A percentile compares a stretch with the other conserved stretches of the same genome.
These are phyloP conservation scores for Rhizoctonia solani DNA, from an alignment of 1,284 basidiomycete genomes.

Conservation along the genomic window DNA sequence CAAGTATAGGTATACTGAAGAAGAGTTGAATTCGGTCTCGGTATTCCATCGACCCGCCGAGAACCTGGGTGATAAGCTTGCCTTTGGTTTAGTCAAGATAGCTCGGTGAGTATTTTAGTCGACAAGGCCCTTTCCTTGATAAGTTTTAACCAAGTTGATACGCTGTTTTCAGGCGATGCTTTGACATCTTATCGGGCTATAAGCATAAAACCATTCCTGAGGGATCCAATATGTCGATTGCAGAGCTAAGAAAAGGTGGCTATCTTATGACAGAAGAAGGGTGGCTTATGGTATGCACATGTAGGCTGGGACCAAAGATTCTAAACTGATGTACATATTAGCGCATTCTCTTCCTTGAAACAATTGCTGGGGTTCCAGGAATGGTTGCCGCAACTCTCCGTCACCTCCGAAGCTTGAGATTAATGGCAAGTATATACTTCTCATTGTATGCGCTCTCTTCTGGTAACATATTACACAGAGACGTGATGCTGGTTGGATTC, in stretches of 20 bases:
- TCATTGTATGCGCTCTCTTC: neutral
- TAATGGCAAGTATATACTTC: constrained; percentile 63
- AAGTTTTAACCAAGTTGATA: neutral
- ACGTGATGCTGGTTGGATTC: constrained; percentile 87
- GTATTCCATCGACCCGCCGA: neutral
- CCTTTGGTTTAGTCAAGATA: constrained; percentile 8
- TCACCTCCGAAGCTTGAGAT: constrained; percentile 78
- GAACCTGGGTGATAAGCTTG: constrained; percentile 16
- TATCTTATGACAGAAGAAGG: constrained; percentile 71
- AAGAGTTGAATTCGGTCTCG: neutral
- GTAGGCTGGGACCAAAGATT: neutral
- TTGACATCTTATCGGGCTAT: constrained; percentile 82
- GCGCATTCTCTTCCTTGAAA: constrained; percentile 88
- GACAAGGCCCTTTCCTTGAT: neutral
- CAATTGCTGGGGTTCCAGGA: constrained; percentile 90
- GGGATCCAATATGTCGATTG: constrained; percentile 59
- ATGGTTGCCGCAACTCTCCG: constrained; percentile 90
- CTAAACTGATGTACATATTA: constrained; percentile 43
- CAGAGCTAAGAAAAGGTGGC: constrained; percentile 71
- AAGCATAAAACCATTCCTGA: constrained; percentile 70
- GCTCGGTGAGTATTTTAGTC: neutral
- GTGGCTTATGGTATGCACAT: constrained; percentile 71
- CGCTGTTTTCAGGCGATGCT: constrained; percentile 54
- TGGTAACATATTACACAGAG: constrained; percentile 54
- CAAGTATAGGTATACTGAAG: neutral